Evolutionary conservation across 1,284 basidiomycete species (phyloP).

Genomic region (Leccinum variabile): DNA sequence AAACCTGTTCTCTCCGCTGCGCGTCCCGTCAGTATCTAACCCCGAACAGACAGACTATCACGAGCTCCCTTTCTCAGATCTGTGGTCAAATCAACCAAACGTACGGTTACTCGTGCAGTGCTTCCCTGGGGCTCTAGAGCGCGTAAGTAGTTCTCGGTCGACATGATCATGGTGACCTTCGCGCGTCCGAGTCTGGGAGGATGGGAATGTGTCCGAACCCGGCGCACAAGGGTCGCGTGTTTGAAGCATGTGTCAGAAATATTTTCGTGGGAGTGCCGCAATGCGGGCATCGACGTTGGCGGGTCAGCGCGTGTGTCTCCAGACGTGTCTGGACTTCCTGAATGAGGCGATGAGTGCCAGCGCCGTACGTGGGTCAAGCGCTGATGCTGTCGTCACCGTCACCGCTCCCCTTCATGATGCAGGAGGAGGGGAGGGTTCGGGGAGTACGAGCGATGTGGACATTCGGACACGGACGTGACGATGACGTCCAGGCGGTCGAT

Average conservation of each 20-base stretch:
- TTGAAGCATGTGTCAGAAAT: neutral
- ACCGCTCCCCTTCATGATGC: neutral
- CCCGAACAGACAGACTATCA: slow-evolving; percentile 16
- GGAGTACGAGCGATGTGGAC: neutral
- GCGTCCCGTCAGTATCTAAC: slow-evolving; percentile 36
- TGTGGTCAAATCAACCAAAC: no score
- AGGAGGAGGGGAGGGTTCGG: neutral
- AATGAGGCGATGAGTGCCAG: slow-evolving; percentile 23
- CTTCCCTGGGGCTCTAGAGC: no score
- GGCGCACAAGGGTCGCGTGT: neutral
- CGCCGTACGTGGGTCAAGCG: neutral
- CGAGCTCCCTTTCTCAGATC: no score
- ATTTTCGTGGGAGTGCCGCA: neutral
- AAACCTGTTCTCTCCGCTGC: slow-evolving; percentile 13
- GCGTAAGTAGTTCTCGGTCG: no score
- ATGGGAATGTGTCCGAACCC: neutral
- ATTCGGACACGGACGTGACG: neutral
- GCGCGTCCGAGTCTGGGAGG: neutral
- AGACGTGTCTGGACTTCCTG: slow-evolving; percentile 49
- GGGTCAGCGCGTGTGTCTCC: slow-evolving; percentile 47
- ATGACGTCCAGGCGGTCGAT: neutral
- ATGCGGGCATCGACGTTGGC: neutral
- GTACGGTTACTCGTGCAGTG: no score
- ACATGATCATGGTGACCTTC: no score
- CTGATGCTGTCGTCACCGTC: neutral